Evolutionary conservation across 2,329 filamentous ascomycete genomes (phyloP).

Genomic region (Stagonosporopsis chrysanthemi): DNA sequence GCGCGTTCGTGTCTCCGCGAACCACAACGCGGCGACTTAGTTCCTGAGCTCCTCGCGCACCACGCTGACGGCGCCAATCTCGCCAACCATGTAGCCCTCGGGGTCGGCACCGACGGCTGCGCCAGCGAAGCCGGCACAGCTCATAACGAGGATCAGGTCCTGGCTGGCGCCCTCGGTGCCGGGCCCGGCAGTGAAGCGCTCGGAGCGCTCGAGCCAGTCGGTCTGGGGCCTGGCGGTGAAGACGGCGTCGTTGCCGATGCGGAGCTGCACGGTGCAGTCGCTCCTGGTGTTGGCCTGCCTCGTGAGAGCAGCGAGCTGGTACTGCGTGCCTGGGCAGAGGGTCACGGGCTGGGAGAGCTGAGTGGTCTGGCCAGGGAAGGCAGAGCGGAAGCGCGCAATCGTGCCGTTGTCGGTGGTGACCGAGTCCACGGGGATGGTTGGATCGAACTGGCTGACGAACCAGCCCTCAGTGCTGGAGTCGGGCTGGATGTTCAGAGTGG

Average conservation of each 20-base stretch:
- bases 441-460: conserved; percentile 26
- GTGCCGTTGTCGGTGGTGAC: conserved; percentile 19
- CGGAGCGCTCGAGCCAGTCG: conserved; percentile 19
- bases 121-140: conserved; percentile 31
- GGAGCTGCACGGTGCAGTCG: conserved; percentile 29
- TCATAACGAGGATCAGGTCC: conserved; percentile 30
- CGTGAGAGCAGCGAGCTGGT: conserved; percentile 25
- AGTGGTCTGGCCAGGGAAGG: conserved; percentile 28
- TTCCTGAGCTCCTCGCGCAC: not conserved
- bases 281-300: conserved; percentile 27
- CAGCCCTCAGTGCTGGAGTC: conserved; percentile 31
- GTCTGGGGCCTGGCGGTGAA: conserved; percentile 28
- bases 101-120: conserved; percentile 22
- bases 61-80: conserved; percentile 14
- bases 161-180: conserved; percentile 29
- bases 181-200: conserved; percentile 29
- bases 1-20: too few species aligned
- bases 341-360: conserved; percentile 37
- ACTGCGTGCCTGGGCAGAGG: conserved; percentile 36
- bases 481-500: conserved; percentile 30
- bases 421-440: conserved; percentile 28
- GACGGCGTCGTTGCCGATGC: conserved; percentile 24
- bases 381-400: conserved; percentile 34
- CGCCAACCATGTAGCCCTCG: conserved; percentile 28
- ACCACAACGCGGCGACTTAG: not conserved